Conservation (phyloP, 2,329 filamentous ascomycete species). For the Neofusicoccum umdonicola region DNA sequence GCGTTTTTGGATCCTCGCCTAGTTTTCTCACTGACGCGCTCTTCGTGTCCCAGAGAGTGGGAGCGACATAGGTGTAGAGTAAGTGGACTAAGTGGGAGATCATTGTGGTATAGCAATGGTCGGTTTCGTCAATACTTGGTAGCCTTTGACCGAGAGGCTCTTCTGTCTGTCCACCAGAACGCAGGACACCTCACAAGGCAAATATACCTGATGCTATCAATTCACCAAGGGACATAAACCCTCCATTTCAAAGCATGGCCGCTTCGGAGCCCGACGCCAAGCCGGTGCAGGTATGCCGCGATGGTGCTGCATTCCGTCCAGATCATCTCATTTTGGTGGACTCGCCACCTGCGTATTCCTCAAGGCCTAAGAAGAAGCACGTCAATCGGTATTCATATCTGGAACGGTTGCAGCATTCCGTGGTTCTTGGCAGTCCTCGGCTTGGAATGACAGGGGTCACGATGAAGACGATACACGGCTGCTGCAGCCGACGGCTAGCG, state of each 20-base stretch:
- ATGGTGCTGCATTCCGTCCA: neutral
- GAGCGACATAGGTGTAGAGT: neutral
- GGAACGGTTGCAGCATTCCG: neutral
- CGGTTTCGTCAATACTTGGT: too few relatives aligned
- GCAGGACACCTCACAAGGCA: too few relatives aligned
- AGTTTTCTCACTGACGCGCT: neutral
- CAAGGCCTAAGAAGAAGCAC: too few relatives aligned
- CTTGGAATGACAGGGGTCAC: too few relatives aligned
- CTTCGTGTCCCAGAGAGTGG: neutral
- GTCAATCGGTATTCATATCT: too few relatives aligned
- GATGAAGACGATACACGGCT: too few relatives aligned
- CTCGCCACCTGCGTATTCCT: neutral
- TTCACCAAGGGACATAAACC: too few relatives aligned
- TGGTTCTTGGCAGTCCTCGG: too few relatives aligned
- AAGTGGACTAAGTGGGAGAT: neutral
- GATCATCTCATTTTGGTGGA: neutral
- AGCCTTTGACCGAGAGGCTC: neutral
- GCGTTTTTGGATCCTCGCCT: slow-evolving; percentile 11
- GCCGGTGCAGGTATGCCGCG: neutral
- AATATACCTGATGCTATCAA: neutral
- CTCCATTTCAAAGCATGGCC: neutral
- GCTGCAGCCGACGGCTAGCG: too few relatives aligned
- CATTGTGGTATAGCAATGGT: neutral
- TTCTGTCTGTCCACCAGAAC: neutral
- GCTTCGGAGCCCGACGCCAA: neutral